Evolutionary conservation across 2,329 filamentous ascomycete genomes (phyloP), one percentile per base, ranked within the genome.

Genomic region (Mycogone perniciosa): DNA sequence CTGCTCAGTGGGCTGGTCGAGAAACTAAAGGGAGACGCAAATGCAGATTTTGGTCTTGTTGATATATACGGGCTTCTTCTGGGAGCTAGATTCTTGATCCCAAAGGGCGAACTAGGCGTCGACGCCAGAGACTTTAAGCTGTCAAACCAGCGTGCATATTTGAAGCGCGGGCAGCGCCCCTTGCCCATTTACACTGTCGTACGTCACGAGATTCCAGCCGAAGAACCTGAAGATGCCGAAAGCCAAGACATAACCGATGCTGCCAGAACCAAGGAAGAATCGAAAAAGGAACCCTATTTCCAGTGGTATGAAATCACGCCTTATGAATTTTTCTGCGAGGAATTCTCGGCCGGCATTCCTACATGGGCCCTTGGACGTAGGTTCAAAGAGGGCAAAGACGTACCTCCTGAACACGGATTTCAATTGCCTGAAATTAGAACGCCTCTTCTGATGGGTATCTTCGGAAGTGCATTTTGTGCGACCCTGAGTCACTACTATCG

Each of bases 231-330:
- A 62, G 43, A 69, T 33, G 48, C 74, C 1, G 76, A 84, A 53
- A 67, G 20, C 20, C 20, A 70, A 20, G 75, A 30, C 13, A 31
- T 26, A 5, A 42, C 9, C 6, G 44, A 41, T 9, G 7, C 44
- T 20, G 7, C 39, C 5, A 34, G 10, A 7, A 43, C 72, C 0
- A 79, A 82, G 57, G 71, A 75, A 56, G 66, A 71, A 46, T 73
- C 78, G 7, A 81, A 71, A 61, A 76, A 77, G 53, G 86, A 95
- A 62, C 79, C 89, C 2, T 97, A 91, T 88, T 99, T 97, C 61
- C 92, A 99, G 61, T 97, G 93, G 92, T 96, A 93, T 59, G 93
- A 99, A 63, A 86, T 92, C 61, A 95, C 89, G 0, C 92, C 92
- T 0, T 96, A 95, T 62, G 92, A 97, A 65, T 86, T 96, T 64